phyloP scores from a whole-genome alignment of 2,329 filamentous ascomycete genomes.

The Ophiostoma sp. region DNA sequence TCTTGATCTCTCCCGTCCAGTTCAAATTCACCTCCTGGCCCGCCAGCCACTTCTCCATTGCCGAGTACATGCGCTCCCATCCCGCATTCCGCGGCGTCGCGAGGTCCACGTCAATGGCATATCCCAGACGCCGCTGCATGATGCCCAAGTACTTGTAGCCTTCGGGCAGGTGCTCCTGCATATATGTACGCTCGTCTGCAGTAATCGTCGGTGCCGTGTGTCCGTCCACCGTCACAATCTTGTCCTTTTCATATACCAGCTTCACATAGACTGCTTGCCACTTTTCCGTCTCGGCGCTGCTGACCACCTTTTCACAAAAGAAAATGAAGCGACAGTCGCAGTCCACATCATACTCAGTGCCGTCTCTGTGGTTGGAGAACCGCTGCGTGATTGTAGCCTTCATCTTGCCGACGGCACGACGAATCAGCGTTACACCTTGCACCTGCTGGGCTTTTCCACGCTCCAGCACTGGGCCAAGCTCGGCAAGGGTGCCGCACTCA shows the following conservation, averaged over 20 bases:
- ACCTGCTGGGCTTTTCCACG: constrained; percentile 26
- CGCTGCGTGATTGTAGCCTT: constrained; percentile 48
- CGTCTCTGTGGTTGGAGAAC: constrained; percentile 34
- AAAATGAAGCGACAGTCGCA: constrained; percentile 49
- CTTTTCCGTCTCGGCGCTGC: background rate
- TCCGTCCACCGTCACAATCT: constrained; percentile 44
- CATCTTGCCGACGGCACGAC: constrained; percentile 42
- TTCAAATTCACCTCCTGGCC: constrained; percentile 8
- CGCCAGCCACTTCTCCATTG: constrained; percentile 40
- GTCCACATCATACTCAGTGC: constrained; percentile 44
- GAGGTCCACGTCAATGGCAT: constrained; percentile 39
- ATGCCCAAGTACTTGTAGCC: constrained; percentile 46
- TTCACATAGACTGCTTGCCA: constrained; percentile 45
- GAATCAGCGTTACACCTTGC: constrained; percentile 31
- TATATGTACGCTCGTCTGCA: constrained; percentile 34
- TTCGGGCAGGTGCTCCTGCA: constrained; percentile 38
- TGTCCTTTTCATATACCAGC: constrained; percentile 48
- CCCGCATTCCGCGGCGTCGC: constrained; percentile 38
- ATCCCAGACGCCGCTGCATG: constrained; percentile 44
- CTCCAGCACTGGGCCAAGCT: constrained; percentile 28
- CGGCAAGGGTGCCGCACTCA: constrained; percentile 34
- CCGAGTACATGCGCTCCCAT: constrained; percentile 40
- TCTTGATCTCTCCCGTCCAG: background rate
- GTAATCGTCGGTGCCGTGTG: constrained; percentile 37
- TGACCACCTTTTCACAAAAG: constrained; percentile 37